Conservation (phyloP, 495 filamentous ascomycete genomes). For the Evansstolkia leycettana region DNA sequence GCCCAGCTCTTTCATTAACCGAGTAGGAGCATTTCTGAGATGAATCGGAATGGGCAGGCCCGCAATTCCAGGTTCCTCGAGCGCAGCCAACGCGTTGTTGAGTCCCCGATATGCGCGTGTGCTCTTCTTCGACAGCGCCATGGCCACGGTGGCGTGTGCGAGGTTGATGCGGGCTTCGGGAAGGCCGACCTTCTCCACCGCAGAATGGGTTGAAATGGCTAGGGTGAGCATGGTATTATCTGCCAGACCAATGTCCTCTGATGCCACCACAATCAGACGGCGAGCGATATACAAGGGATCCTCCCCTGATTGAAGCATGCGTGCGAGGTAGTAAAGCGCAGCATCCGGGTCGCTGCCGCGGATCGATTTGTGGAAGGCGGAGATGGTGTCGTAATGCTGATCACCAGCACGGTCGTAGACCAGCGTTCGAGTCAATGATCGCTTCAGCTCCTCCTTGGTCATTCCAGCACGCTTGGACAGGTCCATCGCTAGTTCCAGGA, state of each 20-base stretch:
- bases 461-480: constrained; percentile 39
- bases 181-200: constrained; percentile 82
- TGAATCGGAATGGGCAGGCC: constrained; percentile 73
- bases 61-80: constrained; percentile 70
- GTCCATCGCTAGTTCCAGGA: constrained; percentile 75
- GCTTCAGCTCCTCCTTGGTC: constrained; percentile 58
- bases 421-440: constrained; percentile 72
- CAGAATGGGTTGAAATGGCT: constrained; percentile 72
- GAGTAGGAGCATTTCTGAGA: constrained; percentile 81
- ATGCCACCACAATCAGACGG: constrained; percentile 81
- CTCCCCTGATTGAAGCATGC: constrained; percentile 94
- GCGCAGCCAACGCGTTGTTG: constrained; percentile 60
- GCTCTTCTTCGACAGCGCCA: constrained; percentile 72
- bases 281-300: constrained; percentile 88
- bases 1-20: constrained; percentile 83
- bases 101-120: constrained; percentile 75
- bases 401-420: constrained; percentile 93
- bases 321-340: constrained; percentile 80
- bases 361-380: constrained; percentile 91
- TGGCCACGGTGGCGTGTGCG: constrained; percentile 74
- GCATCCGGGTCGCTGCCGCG: constrained; percentile 81
- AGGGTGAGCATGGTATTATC: constrained; percentile 77
- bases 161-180: constrained; percentile 90
- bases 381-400: constrained; percentile 91
- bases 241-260: constrained; percentile 84